Evolutionary conservation across 2,329 filamentous ascomycete species (phyloP).

Genomic region (Fonsecaea erecta): DNA sequence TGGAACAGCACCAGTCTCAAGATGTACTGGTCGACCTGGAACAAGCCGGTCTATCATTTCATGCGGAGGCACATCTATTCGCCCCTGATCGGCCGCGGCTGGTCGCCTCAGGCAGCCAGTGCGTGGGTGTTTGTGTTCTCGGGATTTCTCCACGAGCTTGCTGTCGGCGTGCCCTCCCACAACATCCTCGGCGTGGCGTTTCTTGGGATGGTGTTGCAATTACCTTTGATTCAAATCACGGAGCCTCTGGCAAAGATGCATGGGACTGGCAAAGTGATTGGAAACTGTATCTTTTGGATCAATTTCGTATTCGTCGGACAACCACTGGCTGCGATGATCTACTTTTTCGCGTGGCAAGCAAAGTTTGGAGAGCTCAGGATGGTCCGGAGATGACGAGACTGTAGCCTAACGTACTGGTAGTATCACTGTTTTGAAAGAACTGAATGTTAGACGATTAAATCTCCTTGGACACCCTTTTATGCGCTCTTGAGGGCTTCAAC

Average conservation of each 20-base stretch:
- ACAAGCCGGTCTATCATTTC: conserved; percentile 95
- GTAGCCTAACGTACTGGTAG: not conserved
- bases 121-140: conserved; percentile 85
- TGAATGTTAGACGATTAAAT: not conserved
- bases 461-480: not conserved
- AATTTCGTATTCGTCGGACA: conserved; percentile 95
- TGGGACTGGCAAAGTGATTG: conserved; percentile 73
- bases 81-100: conserved; percentile 83
- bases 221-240: conserved; percentile 84
- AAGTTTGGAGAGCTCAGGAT: conserved; percentile 83
- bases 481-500: not conserved
- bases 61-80: conserved; percentile 94
- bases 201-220: conserved; percentile 88
- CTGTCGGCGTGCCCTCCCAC: conserved; percentile 93
- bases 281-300: conserved; percentile 95
- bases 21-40: conserved; percentile 94
- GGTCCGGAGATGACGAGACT: not conserved
- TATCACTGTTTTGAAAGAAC: not conserved
- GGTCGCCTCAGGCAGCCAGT: conserved; percentile 72
- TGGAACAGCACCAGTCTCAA: conserved; percentile 91
- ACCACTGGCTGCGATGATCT: conserved; percentile 86
- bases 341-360: conserved; percentile 98
- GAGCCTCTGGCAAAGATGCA: conserved; percentile 78
- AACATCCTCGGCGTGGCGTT: conserved; percentile 86
- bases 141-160: conserved; percentile 84